Percentiles rank a stretch among this genome's conserved stretches.
phyloP scores from a whole-genome alignment of 2,329 filamentous ascomycete genomes.

The Cladorrhinum sp. region DNA sequence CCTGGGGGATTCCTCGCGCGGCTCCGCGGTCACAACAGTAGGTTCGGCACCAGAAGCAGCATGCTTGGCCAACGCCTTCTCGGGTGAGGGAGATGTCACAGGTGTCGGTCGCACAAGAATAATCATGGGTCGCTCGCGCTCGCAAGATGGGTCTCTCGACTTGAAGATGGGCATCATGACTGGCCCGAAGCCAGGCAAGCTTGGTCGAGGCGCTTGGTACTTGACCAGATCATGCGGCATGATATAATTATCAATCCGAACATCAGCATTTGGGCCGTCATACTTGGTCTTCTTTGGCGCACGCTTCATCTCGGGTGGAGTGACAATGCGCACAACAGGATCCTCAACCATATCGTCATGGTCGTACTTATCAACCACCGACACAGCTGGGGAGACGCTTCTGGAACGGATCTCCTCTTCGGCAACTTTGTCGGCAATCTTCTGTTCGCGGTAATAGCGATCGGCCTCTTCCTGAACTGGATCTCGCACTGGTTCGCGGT shows the following conservation, averaged over 20 bases:
- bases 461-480: slow-evolving; percentile 56
- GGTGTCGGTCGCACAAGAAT: slow-evolving; percentile 63
- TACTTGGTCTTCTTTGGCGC: slow-evolving; percentile 48
- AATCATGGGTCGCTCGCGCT: slow-evolving; percentile 55
- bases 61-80: slow-evolving; percentile 36
- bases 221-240: slow-evolving; percentile 48
- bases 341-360: slow-evolving; percentile 32
- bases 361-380: slow-evolving; percentile 55
- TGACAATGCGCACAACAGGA: slow-evolving; percentile 47
- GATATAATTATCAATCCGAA: slow-evolving; percentile 58
- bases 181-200: slow-evolving; percentile 21
- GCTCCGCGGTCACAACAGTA: slow-evolving; percentile 16
- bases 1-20: slow-evolving; percentile 18
- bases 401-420: slow-evolving; percentile 54
- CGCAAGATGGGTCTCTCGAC: slow-evolving; percentile 52
- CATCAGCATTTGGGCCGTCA: slow-evolving; percentile 61
- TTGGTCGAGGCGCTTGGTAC: slow-evolving; percentile 33
- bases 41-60: slow-evolving; percentile 23
- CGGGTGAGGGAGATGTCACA: slow-evolving; percentile 46
- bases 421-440: slow-evolving; percentile 51
- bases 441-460: slow-evolving; percentile 54
- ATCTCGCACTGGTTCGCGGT: slow-evolving; percentile 30
- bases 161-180: slow-evolving; percentile 37
- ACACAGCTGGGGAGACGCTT: slow-evolving; percentile 49
- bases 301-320: slow-evolving; percentile 52